Conservation (phyloP, 2,329 filamentous ascomycete genomes). For the Harringtonia lauricola region DNA sequence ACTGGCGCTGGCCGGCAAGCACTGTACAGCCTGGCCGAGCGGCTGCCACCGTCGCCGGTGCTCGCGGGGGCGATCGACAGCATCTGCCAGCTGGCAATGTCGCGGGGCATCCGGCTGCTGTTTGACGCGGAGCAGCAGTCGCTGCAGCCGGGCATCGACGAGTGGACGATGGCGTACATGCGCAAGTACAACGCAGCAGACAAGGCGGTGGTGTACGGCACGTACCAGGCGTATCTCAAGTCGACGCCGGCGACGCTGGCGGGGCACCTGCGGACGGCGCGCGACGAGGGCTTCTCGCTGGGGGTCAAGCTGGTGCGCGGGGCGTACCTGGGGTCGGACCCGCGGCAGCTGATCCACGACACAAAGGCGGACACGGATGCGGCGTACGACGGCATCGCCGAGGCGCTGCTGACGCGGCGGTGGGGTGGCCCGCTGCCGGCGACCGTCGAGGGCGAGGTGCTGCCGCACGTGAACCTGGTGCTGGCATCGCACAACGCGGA, state of each 20-base stretch:
- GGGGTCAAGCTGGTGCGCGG: slow-evolving; percentile 69
- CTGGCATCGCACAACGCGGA: slow-evolving; percentile 75
- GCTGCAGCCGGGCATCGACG: slow-evolving; percentile 69
- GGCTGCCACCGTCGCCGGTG: slow-evolving; percentile 48
- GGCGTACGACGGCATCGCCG: slow-evolving; percentile 62
- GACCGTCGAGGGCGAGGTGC: slow-evolving; percentile 25
- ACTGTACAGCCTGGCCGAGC: slow-evolving; percentile 52
- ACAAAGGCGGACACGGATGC: slow-evolving; percentile 61
- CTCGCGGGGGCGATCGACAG: slow-evolving; percentile 61
- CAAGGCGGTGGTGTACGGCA: slow-evolving; percentile 65
- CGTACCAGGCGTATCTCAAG: slow-evolving; percentile 71
- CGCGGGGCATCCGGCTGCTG: slow-evolving; percentile 60
- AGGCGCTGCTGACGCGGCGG: slow-evolving; percentile 51
- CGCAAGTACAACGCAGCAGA: slow-evolving; percentile 59
- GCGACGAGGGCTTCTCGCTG: slow-evolving; percentile 49
- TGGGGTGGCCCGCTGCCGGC: slow-evolving; percentile 45
- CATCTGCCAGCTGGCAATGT: slow-evolving; percentile 61
- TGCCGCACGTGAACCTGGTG: slow-evolving; percentile 53
- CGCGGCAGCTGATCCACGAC: slow-evolving; percentile 58
- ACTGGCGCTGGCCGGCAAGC: slow-evolving; percentile 71
- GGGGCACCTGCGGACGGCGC: slow-evolving; percentile 47
- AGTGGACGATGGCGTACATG: slow-evolving; percentile 70
- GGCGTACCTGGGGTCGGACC: slow-evolving; percentile 61
- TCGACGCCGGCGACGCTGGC: slow-evolving; percentile 44
- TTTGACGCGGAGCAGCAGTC: slow-evolving; percentile 80